phyloP scores from a whole-genome alignment of 2,329 filamentous ascomycete species.

The Arthrobotrys musiformis region DNA sequence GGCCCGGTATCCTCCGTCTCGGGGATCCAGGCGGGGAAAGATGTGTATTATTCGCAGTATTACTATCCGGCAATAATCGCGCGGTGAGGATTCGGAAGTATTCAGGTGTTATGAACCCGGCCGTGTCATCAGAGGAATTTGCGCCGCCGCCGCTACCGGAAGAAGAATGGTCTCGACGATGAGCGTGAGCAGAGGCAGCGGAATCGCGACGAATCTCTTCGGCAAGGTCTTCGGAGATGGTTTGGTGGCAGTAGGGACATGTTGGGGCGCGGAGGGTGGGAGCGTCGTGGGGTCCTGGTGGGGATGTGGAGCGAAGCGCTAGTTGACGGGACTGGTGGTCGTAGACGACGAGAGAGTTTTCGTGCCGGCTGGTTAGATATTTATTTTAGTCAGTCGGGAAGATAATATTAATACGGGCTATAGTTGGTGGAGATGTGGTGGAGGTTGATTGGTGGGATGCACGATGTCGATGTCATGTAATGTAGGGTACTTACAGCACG shows the following conservation, averaged over 20 bases:
- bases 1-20: constrained; percentile 61
- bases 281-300: constrained; percentile 61
- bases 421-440: constrained; percentile 36
- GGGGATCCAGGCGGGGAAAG: constrained; percentile 48
- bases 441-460: constrained; percentile 44
- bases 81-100: constrained; percentile 93
- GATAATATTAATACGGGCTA: neutral
- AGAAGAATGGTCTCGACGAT: constrained; percentile 53
- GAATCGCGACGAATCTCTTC: constrained; percentile 60
- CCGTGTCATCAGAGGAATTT: constrained; percentile 62
- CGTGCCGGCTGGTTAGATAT: constrained; percentile 76
- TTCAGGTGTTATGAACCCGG: constrained; percentile 84
- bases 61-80: constrained; percentile 59
- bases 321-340: constrained; percentile 86
- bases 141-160: constrained; percentile 58
- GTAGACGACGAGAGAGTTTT: constrained; percentile 90
- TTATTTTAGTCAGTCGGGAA: neutral
- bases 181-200: constrained; percentile 32
- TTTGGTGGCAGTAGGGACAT: constrained; percentile 87
- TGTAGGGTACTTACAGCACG: constrained; percentile 40
- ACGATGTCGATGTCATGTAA: constrained; percentile 16
- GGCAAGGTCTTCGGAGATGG: constrained; percentile 65
- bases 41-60: constrained; percentile 17
- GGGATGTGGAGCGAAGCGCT: constrained; percentile 75
- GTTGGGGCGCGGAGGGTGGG: constrained; percentile 71